phyloP scores from a whole-genome alignment of 805 yeast species.

The Candida manassasensis region DNA sequence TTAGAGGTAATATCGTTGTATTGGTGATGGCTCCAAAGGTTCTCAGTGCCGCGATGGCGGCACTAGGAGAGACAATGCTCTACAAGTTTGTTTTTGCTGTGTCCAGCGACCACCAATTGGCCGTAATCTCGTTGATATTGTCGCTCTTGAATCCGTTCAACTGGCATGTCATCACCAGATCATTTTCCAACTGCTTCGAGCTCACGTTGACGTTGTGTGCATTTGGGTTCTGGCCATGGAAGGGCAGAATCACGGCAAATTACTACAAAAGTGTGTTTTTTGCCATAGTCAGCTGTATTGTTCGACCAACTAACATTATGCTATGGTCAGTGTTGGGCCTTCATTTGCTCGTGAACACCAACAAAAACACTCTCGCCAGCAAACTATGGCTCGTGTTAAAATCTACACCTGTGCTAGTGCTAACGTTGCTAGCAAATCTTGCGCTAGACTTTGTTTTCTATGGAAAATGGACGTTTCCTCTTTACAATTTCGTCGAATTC shows the following conservation, averaged over 20 bases:
- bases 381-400: constrained; percentile 16
- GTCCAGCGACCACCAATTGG: constrained; percentile 29
- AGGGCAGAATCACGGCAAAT: constrained; percentile 13
- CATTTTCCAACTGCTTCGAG: constrained; percentile 84
- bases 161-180: constrained; percentile 74
- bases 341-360: constrained; percentile 11
- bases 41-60: constrained; percentile 63
- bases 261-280: constrained; percentile 10
- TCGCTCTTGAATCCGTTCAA: constrained; percentile 71
- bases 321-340: constrained; percentile 69
- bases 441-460: constrained; percentile 60
- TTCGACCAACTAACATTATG: constrained; percentile 80
- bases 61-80: constrained; percentile 63
- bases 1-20: constrained; percentile 22
- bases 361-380: not conserved
- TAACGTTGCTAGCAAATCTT: constrained; percentile 33
- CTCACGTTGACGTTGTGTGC: constrained; percentile 64
- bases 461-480: constrained; percentile 52
- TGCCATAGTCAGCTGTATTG: constrained; percentile 52
- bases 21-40: constrained; percentile 58
- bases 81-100: constrained; percentile 42
- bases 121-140: constrained; percentile 41
- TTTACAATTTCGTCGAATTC: constrained; percentile 67
- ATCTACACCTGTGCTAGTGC: constrained; percentile 16
- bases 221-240: constrained; percentile 70